phyloP scores from a whole-genome alignment of 176 grass and related monocot species.

The Musa beccarii region DNA sequence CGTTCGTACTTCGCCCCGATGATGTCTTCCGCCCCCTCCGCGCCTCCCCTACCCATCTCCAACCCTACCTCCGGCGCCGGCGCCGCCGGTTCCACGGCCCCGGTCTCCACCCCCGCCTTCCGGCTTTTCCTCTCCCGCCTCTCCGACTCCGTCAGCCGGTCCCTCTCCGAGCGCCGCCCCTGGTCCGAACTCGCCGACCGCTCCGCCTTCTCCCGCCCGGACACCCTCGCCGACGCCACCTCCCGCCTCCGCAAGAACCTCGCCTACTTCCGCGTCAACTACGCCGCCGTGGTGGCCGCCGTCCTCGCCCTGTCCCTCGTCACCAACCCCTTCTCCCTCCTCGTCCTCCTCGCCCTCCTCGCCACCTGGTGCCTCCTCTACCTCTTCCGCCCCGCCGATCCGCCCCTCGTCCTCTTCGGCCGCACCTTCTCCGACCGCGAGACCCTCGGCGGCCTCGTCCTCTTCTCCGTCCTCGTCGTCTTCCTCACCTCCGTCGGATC shows the following conservation, averaged over 20 bases:
- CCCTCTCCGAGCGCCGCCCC: slow-evolving; percentile 56
- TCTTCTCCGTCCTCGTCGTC: slow-evolving; percentile 55
- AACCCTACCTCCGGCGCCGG: slow-evolving; percentile 15
- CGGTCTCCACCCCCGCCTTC: slow-evolving; percentile 47
- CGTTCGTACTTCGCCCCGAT: background rate
- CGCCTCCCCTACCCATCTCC: slow-evolving; percentile 62
- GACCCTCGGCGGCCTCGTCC: slow-evolving; percentile 61
- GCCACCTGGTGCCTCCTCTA: slow-evolving; percentile 86
- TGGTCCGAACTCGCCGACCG: slow-evolving; percentile 82
- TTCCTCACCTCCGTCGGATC: slow-evolving; percentile 83
- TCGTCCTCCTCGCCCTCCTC: slow-evolving; percentile 57
- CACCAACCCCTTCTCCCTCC: slow-evolving; percentile 71
- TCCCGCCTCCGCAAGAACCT: slow-evolving; percentile 80
- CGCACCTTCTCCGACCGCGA: slow-evolving; percentile 82
- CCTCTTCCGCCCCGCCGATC: slow-evolving; percentile 70
- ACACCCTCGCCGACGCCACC: slow-evolving; percentile 71
- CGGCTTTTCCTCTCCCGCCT: slow-evolving; percentile 55
- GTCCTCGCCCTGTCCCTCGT: slow-evolving; percentile 65
- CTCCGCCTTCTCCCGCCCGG: slow-evolving; percentile 62
- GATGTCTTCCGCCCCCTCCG: slow-evolving; percentile 22
- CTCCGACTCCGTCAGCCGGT: slow-evolving; percentile 49
- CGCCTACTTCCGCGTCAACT: slow-evolving; percentile 91
- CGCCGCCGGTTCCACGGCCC: background rate
- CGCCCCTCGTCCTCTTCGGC: slow-evolving; percentile 79
- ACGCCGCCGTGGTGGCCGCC: slow-evolving; percentile 60